Base-by-base conservation (phyloP, 2,329 filamentous ascomycete genomes). In the Curvularia spicifera region DNA sequence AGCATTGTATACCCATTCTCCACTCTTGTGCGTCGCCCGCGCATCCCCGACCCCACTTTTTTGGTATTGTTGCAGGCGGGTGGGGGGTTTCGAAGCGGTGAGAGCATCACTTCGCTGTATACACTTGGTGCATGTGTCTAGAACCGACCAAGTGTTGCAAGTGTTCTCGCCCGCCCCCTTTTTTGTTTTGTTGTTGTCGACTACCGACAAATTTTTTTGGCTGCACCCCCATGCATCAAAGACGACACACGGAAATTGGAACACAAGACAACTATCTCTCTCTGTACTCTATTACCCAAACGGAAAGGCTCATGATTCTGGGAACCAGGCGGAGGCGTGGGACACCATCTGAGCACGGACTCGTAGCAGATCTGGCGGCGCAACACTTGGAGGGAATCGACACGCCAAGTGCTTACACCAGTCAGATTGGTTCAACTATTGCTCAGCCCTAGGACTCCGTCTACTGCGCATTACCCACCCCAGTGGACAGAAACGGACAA, bases 401-500 rank as follows among this genome's bases (percentile, higher is more conserved):
- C 39, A 29, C 24, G 10, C 9, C 8, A 31, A 12, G 29, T 31
- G 29, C 29, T 28, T 28, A 31, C 29, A 12, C 29, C 29, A 8
- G 59, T 60, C 57, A 59, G 70, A 74, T 73, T 68, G 75, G 74
- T 77, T 72, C 73, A 71, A 71, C 58, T n/a, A 66, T 64, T 65
- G 66, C 73, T 71, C 67, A 66, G 71, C 75, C 74, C 73, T 78
- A 67, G 75, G 73, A 78, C 75, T 76, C 67, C 59, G 69, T 66
- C 64, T 54, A 46, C 18, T 50, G 22, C 68, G 67, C 60, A 60
- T 69, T 31, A 31, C 29, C 9, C 26, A 12, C 56, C 59, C 63
- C 58, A 65, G 51, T 52, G 68, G 66, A 68, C 57, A 33, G 54
- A 51, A 55, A 44, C 60, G 54, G 59, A 31, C 9, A 56, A 48